These are phyloP conservation scores for Lachancea lanzarotensis DNA, from an alignment of 805 yeast genomes.

Conservation along the genomic window DNA sequence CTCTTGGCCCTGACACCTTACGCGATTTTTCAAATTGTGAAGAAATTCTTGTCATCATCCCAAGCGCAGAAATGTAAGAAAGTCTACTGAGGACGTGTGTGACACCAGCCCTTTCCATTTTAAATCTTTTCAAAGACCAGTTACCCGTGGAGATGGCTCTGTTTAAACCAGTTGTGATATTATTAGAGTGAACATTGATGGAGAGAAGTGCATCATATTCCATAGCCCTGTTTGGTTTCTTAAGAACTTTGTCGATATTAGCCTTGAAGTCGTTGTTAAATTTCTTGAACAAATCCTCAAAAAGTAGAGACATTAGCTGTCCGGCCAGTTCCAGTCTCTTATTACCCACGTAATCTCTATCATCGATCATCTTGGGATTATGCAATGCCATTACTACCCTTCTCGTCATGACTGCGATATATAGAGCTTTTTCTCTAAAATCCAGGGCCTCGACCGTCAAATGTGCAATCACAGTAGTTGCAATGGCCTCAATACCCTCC, in stretches of 20 bases:
- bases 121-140: slow-evolving; percentile 97
- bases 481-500: slow-evolving; percentile 95
- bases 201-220: slow-evolving; percentile 91
- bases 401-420: slow-evolving; percentile 94
- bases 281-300: slow-evolving; percentile 95
- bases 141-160: slow-evolving; percentile 98
- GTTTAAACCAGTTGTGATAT: slow-evolving; percentile 88
- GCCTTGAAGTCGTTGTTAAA: slow-evolving; percentile 93
- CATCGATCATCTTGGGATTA: slow-evolving; percentile 93
- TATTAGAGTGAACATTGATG: slow-evolving; percentile 85
- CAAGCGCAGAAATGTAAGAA: slow-evolving; percentile 89
- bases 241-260: slow-evolving; percentile 85
- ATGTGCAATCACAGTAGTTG: slow-evolving; percentile 94
- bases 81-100: slow-evolving; percentile 91
- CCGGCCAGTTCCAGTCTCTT: slow-evolving; percentile 96
- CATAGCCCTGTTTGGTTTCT: slow-evolving; percentile 88
- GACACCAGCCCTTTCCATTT: slow-evolving; percentile 99
- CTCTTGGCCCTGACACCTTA: slow-evolving; percentile 98
- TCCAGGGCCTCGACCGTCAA: slow-evolving; percentile 77
- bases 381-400: slow-evolving; percentile 93
- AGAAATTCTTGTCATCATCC: slow-evolving; percentile 99
- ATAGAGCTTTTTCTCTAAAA: slow-evolving; percentile 89
- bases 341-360: slow-evolving; percentile 97
- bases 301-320: slow-evolving; percentile 86
- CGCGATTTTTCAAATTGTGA: slow-evolving; percentile 98